phyloP scores from a whole-genome alignment of 2,329 filamentous ascomycete genomes.

The Colletotrichum trifolii region DNA sequence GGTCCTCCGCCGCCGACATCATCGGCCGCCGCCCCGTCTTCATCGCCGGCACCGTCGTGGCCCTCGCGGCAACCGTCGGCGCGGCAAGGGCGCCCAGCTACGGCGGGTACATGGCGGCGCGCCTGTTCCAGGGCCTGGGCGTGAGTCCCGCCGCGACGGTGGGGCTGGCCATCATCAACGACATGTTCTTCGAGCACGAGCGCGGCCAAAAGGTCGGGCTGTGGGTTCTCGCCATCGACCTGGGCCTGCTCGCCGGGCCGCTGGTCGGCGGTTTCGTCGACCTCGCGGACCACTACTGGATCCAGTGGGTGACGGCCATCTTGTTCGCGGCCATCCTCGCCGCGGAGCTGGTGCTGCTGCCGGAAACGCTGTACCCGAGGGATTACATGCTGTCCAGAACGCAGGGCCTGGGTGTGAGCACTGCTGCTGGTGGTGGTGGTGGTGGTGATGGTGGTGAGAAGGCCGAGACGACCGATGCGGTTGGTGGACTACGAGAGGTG shows the following conservation, averaged over 20 bases:
- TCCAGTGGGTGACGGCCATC: conserved; percentile 66
- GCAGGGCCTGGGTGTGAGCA: conserved; percentile 2
- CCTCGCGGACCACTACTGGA: conserved; percentile 59
- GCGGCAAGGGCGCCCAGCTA: conserved; percentile 51
- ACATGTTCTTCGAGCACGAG: conserved; percentile 67
- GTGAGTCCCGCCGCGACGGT: conserved; percentile 65
- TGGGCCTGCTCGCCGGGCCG: conserved; percentile 59
- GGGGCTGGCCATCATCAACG: conserved; percentile 64
- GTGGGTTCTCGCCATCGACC: conserved; percentile 67
- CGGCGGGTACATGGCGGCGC: conserved; percentile 64
- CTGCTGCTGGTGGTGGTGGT: background rate
- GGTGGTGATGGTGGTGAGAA: conserved; percentile 32
- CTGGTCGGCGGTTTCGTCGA: conserved; percentile 62
- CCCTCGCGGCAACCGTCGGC: conserved; percentile 47
- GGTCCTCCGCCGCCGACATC: conserved; percentile 60
- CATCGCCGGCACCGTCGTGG: conserved; percentile 51
- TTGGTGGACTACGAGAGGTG: background rate
- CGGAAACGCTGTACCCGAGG: conserved; percentile 67
- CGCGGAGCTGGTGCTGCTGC: conserved; percentile 60
- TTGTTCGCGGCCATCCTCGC: conserved; percentile 60
- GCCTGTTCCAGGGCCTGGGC: conserved; percentile 68
- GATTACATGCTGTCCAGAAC: conserved; percentile 54
- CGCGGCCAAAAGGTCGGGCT: conserved; percentile 65
- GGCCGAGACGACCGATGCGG: conserved; percentile 26
- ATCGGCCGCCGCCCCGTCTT: conserved; percentile 63